phyloP scores from a whole-genome alignment of 2,329 filamentous ascomycete genomes.

The Arthroderma uncinatum region DNA sequence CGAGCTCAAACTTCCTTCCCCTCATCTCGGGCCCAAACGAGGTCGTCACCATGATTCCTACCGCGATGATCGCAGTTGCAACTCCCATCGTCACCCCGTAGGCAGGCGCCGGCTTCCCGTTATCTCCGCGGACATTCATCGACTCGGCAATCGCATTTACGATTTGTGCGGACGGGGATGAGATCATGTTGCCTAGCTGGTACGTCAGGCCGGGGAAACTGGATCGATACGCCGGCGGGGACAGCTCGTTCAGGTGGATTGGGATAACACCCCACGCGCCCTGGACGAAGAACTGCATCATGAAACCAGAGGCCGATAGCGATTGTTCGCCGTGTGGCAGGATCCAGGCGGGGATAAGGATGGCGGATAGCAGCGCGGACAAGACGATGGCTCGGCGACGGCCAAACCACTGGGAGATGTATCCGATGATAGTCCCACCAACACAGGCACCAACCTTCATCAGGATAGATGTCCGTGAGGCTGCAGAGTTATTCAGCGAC shows the following conservation, averaged over 20 bases:
- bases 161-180: conserved; percentile 57
- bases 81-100: conserved; percentile 68
- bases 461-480: conserved; percentile 64
- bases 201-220: conserved; percentile 54
- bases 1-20: conserved; percentile 57
- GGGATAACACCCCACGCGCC: conserved; percentile 66
- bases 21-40: conserved; percentile 64
- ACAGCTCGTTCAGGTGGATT: conserved; percentile 56
- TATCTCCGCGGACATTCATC: conserved; percentile 43
- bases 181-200: conserved; percentile 54
- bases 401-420: conserved; percentile 63
- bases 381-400: conserved; percentile 47
- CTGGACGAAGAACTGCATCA: conserved; percentile 70
- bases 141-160: conserved; percentile 63
- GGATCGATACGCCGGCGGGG: conserved; percentile 50
- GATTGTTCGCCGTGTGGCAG: conserved; percentile 37
- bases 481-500: conserved; percentile 51
- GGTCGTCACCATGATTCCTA: conserved; percentile 57
- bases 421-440: conserved; percentile 62
- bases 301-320: conserved; percentile 69
- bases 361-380: conserved; percentile 52
- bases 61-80: conserved; percentile 63
- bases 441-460: conserved; percentile 71
- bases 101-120: conserved; percentile 51
- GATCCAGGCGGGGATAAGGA: conserved; percentile 66